These are phyloP conservation scores for Daldinia sp. DNA, from an alignment of 2,329 filamentous ascomycete species.

Conservation along the genomic window DNA sequence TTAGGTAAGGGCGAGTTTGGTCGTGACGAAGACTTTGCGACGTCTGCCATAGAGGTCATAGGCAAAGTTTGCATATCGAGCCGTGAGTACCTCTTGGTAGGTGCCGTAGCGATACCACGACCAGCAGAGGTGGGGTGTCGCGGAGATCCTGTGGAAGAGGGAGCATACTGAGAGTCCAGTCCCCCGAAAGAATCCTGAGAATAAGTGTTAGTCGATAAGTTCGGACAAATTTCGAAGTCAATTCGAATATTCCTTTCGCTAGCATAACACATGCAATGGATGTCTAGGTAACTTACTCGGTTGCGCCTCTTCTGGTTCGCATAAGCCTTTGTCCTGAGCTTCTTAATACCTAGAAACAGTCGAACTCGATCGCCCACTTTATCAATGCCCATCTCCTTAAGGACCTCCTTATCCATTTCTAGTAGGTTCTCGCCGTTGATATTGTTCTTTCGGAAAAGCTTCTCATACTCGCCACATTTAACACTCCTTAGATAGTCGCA, in stretches of 20 bases:
- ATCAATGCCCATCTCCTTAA: conserved; percentile 98
- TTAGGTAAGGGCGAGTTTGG: conserved; percentile 76
- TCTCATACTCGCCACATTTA: conserved; percentile 93
- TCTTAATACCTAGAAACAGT: conserved; percentile 87
- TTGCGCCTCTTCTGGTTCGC: conserved; percentile 85
- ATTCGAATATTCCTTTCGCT: conserved; percentile 7
- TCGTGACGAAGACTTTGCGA: conserved; percentile 73
- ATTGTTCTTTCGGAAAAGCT: conserved; percentile 89
- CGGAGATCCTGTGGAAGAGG: conserved; percentile 72
- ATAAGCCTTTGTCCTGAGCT: conserved; percentile 80
- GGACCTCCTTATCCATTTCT: conserved; percentile 94
- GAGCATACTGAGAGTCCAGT: conserved; percentile 74
- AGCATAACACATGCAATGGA: neutral
- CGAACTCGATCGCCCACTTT: conserved; percentile 97
- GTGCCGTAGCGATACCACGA: conserved; percentile 59
- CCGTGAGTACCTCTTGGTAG: conserved; percentile 74
- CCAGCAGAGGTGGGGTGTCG: conserved; percentile 68
- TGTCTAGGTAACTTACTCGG: conserved; percentile 69
- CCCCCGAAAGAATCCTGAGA: conserved; percentile 83
- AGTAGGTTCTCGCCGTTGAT: conserved; percentile 97
- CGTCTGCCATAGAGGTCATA: conserved; percentile 57
- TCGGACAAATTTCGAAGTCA: conserved; percentile 6
- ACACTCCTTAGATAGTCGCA: conserved; percentile 91
- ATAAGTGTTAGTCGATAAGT: conserved; percentile 33
- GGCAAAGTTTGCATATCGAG: conserved; percentile 61